phyloP scores from a whole-genome alignment of 768 basidiomycete species.

The Collybiopsis confluens region DNA sequence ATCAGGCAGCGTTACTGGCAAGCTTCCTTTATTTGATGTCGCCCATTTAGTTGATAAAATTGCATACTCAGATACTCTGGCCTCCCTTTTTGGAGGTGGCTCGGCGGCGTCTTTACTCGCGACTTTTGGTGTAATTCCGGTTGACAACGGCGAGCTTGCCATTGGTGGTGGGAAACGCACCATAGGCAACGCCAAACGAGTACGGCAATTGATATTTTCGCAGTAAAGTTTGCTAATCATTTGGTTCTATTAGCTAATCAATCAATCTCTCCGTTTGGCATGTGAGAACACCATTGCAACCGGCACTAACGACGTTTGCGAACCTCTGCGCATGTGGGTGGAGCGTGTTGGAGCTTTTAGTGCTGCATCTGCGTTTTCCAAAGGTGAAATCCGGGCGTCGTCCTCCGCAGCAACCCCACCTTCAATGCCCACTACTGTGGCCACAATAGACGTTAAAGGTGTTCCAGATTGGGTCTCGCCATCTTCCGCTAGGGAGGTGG shows the following conservation, averaged over 20 bases:
- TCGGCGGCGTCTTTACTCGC: slow-evolving; percentile 8
- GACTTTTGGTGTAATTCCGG: slow-evolving; percentile 1
- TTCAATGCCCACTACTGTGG: slow-evolving; percentile 13
- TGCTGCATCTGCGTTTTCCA: neutral
- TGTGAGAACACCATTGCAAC: slow-evolving; percentile 4
- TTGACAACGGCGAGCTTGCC: neutral
- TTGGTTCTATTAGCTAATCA: neutral
- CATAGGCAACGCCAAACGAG: slow-evolving; percentile 8
- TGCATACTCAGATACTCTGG: slow-evolving; percentile 25
- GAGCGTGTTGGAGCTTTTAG: slow-evolving; percentile 8
- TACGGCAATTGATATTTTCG: neutral
- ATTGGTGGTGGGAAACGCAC: slow-evolving; percentile 2
- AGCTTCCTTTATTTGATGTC: slow-evolving; percentile 27
- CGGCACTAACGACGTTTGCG: slow-evolving; percentile 1
- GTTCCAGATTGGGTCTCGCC: slow-evolving; percentile 44
- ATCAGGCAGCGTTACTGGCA: slow-evolving; percentile 53
- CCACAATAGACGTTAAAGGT: slow-evolving; percentile 11
- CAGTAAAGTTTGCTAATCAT: neutral
- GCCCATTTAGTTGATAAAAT: slow-evolving; percentile 14
- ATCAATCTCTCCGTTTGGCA: slow-evolving; percentile 6
- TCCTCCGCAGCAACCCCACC: neutral
- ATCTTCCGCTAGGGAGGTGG: slow-evolving; percentile 41
- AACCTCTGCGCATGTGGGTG: slow-evolving; percentile 5
- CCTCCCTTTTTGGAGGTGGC: slow-evolving; percentile 3
- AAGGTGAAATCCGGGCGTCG: neutral